phyloP scores from a whole-genome alignment of 2,329 filamentous ascomycete species.

The Trichoderma koningii region DNA sequence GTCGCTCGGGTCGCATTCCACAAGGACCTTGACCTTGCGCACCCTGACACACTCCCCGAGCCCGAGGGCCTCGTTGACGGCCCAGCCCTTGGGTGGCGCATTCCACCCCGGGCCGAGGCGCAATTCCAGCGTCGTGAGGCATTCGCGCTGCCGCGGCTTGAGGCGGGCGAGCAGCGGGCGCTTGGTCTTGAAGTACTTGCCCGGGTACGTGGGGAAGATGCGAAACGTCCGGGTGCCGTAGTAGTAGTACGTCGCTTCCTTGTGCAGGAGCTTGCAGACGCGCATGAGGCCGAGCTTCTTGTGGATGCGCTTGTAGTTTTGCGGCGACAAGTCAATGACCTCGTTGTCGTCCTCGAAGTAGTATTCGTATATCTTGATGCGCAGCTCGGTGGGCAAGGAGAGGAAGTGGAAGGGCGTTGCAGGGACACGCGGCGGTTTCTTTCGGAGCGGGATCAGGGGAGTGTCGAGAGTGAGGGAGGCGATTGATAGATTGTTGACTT shows the following conservation, averaged over 20 bases:
- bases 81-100: conserved; percentile 69
- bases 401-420: conserved; percentile 64
- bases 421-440: conserved; percentile 39
- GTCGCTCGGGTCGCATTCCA: conserved; percentile 72
- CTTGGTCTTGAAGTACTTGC: conserved; percentile 71
- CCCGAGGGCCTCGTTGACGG: conserved; percentile 65
- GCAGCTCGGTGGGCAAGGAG: conserved; percentile 67
- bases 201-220: conserved; percentile 66
- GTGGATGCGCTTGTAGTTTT: conserved; percentile 64
- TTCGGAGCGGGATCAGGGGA: conserved; percentile 37
- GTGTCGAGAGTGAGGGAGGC: conserved; percentile 48
- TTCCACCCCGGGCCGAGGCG: conserved; percentile 74
- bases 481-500: conserved; percentile 46
- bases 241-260: conserved; percentile 66
- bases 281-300: conserved; percentile 62
- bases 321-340: conserved; percentile 66
- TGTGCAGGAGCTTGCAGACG: conserved; percentile 61
- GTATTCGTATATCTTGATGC: conserved; percentile 67
- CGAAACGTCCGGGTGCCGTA: conserved; percentile 65
- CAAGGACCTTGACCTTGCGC: conserved; percentile 64
- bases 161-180: conserved; percentile 69
- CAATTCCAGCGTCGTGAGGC: conserved; percentile 66
- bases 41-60: conserved; percentile 63
- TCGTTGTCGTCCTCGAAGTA: conserved; percentile 58
- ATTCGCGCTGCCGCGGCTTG: conserved; percentile 59